Evolutionary conservation across 2,329 filamentous ascomycete genomes (phyloP), one percentile per base, ranked within the genome.

Genomic region (Metarhizium robertsii): DNA sequence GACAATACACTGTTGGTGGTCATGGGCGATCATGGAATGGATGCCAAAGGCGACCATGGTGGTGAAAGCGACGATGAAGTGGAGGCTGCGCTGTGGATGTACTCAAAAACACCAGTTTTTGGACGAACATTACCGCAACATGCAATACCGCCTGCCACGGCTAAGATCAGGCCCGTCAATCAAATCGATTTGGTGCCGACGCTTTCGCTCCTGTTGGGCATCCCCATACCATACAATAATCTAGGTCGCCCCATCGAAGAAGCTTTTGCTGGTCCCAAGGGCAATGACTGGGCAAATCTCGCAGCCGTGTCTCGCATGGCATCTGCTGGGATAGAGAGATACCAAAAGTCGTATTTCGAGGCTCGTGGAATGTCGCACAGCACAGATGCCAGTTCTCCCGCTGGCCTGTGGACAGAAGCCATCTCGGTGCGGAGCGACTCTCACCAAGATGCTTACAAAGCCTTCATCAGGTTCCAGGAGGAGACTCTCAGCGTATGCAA

Each of bases 1-100:
- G 87, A 96, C 53, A 76, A 90, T 55, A 99, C 94, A 0, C 75
- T 99, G 25, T 75, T 99, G 40, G 84, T 99, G 20, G 88, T 99
- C 14, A 95, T 99, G 90, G 94, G 94, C n/a, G 94, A 99, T 68
- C 94, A 99, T 67, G 94, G 94, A 11, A 99, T 99, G 94, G 94
- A 99, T 69, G 77, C 82, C 58, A 97, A 99, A 73, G 94, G 94
- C 18, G 94, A 99, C 62, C 94, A 99, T 66, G 94, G 94, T n/a
- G 94, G 94, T 54, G 94, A 99, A 74, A 96, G 92, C 36, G 90
- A 96, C 62, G 91, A 97, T 60, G 94, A 99, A 69, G 83, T 99
- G 6, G 85, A 99, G 70, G 91, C 94, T 55, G 91, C 94, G 2
- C 71, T 99, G 50, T 99, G 94, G 92, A 95, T 99, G 91, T 99